Conservation (phyloP, 257 asterid genomes). For the Capsicum baccatum region DNA sequence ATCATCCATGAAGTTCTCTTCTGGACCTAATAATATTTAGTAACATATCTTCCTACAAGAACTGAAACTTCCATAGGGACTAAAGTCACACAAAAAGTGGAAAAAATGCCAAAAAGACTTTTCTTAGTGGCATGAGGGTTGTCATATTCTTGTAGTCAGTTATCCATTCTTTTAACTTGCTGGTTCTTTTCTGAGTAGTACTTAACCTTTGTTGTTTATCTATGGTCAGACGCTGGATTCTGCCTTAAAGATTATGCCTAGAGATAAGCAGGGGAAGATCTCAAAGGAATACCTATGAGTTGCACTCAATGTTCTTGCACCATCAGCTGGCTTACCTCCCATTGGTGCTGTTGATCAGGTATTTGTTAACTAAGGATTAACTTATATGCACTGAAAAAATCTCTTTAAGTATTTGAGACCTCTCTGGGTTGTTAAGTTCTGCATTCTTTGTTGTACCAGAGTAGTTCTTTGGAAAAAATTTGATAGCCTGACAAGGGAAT, state of each 20-base stretch:
- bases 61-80: not conserved
- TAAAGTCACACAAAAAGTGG: not conserved
- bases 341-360: slow-evolving; percentile 83
- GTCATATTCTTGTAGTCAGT: too few relatives aligned
- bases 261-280: slow-evolving; percentile 68
- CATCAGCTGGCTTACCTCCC: slow-evolving; percentile 88
- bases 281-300: slow-evolving; percentile 65
- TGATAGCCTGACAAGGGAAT: too few relatives aligned
- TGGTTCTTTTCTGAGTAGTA: not conserved
- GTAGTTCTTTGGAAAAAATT: too few relatives aligned
- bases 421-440: too few relatives aligned
- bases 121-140: not conserved
- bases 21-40: not conserved
- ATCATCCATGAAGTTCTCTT: not conserved
- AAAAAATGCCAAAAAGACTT: not conserved
- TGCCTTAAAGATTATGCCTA: slow-evolving; percentile 55
- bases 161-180: not conserved
- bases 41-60: not conserved
- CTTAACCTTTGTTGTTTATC: slow-evolving; percentile 8
- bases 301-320: slow-evolving; percentile 73
- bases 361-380: not conserved
- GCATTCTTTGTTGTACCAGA: too few relatives aligned
- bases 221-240: slow-evolving; percentile 62
- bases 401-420: too few relatives aligned
- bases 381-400: not conserved